Base-by-base conservation (phyloP, 768 basidiomycete genomes). In the Naganishia kalamii region DNA sequence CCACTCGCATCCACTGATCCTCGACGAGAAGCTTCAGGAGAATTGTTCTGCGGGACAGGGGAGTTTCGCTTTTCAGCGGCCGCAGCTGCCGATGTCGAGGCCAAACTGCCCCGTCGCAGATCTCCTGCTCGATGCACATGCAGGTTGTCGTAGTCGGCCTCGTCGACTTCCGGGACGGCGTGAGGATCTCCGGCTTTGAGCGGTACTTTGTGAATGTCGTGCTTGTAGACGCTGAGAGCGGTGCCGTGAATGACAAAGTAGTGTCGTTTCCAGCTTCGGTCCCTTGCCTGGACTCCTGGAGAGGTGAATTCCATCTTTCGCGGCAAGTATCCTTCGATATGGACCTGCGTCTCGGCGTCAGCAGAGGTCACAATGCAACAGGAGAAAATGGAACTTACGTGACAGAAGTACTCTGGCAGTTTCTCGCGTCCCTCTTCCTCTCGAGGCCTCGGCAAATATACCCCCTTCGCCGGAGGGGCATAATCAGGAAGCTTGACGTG, bases 231-330 rank as follows among this genome's bases (percentile, higher is more conserved):
- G 70, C 84, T 84, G 75, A 98, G 85, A 68, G 82, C 81, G n/a
- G 96, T 97, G 49, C 96, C 96, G 72, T 96, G 90, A 29, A 99
- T 79, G 71, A 93, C 88, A 74, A 90, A 89, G 69, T 92, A 82
- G 57, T 88, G 85, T 54, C 89, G 82, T 66, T 89, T 84, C 96
- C 96, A 99, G 73, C 91, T 90, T 49, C 96, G 82, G 75, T 98
- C 93, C 74, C 82, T 84, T 7, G 93, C 87, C 76, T 94, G 90
- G 2, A 90, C 81, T 7, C 92, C 92, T 0, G 92, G 91, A 12
- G 83, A 78, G 4, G 79, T 81, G 74, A 99, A 98, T 81, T 99
- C 96, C 86, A 92, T 84, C 82, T 99, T 99, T 50, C 89, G 85
- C 1, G 88, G 88, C 81, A 99, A 84, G 61, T 86, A 82, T 3